phyloP scores from a whole-genome alignment of 1,284 basidiomycete species.

The Ceratobasidium sp. region DNA sequence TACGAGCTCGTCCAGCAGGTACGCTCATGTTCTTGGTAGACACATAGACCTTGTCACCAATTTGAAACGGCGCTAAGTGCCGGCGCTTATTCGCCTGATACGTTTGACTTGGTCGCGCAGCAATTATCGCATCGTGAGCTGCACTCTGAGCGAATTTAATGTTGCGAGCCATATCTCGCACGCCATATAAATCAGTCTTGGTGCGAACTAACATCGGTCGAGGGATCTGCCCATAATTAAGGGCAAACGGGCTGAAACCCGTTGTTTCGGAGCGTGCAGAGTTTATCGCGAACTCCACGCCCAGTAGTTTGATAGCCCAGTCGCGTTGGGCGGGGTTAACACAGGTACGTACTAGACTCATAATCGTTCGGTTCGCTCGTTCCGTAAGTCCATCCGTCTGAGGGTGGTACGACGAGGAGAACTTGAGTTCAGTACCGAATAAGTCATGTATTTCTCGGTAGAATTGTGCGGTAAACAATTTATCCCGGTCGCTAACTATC shows the following conservation, averaged over 20 bases:
- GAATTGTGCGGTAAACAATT: conserved; percentile 4
- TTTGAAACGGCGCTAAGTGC: background rate
- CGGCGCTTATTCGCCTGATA: background rate
- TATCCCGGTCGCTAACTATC: background rate
- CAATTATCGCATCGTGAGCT: conserved; percentile 28
- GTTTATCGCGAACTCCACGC: too few relatives aligned
- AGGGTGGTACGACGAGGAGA: conserved; percentile 8
- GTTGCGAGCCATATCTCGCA: background rate
- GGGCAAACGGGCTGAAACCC: conserved; percentile 52
- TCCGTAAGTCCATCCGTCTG: background rate
- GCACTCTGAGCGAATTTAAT: background rate
- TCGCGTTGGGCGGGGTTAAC: conserved; percentile 7
- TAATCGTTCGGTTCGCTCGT: conserved; percentile 1
- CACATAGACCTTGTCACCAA: background rate
- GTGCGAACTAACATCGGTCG: background rate
- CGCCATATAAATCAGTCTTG: conserved; percentile 5
- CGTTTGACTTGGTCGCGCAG: conserved; percentile 16
- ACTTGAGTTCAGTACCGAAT: background rate
- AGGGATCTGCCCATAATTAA: conserved; percentile 7
- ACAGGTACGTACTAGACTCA: background rate
- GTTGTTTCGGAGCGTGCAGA: too few relatives aligned
- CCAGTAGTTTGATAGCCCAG: background rate
- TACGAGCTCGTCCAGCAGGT: conserved; percentile 25
- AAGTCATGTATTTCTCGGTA: conserved; percentile 1
- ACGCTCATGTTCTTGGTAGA: conserved; percentile 17